Evolutionary conservation across 345 rosid genomes (phyloP).

Genomic region (Pistacia atlantica): DNA sequence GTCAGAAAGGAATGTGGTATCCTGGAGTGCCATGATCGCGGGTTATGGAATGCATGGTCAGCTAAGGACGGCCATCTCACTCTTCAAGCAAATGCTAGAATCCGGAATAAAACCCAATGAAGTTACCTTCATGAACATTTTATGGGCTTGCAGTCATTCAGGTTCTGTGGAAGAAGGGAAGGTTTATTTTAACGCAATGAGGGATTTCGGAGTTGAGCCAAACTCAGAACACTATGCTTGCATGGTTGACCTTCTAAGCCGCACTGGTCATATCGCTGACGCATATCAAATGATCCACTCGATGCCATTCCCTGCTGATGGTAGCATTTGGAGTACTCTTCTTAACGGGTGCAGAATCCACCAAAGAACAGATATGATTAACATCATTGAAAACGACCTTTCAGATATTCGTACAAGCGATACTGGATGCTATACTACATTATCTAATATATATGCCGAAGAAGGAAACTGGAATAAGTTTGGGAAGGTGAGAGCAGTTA

Average conservation of each 20-base stretch:
- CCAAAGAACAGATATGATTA: conserved; percentile 64
- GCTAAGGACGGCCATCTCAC: no score
- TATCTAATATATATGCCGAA: conserved; percentile 78
- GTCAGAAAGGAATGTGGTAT: conserved; percentile 57
- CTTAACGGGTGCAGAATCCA: conserved; percentile 84
- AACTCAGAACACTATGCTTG: conserved; percentile 77
- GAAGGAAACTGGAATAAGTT: conserved; percentile 69
- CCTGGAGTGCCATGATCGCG: conserved; percentile 75
- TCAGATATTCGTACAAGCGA: conserved; percentile 48
- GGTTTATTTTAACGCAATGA: conserved; percentile 59
- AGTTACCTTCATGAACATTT: conserved; percentile 69
- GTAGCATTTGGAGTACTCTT: conserved; percentile 71
- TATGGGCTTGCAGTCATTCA: conserved; percentile 84
- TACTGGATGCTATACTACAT: conserved; percentile 64
- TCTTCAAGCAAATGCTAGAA: no score
- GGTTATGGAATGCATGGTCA: no score
- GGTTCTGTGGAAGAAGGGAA: conserved; percentile 69
- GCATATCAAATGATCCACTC: conserved; percentile 62
- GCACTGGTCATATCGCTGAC: conserved; percentile 65
- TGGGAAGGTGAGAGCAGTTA: conserved; percentile 46
- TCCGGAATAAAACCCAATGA: conserved; percentile 47
- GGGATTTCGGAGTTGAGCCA: conserved; percentile 54
- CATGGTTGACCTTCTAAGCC: conserved; percentile 82
- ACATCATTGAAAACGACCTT: conserved; percentile 46
- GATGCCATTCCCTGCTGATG: conserved; percentile 64